These are phyloP conservation scores for Zychaea mexicana DNA, from an alignment of 371 early-diverging fungal genomes.

Conservation along the genomic window DNA sequence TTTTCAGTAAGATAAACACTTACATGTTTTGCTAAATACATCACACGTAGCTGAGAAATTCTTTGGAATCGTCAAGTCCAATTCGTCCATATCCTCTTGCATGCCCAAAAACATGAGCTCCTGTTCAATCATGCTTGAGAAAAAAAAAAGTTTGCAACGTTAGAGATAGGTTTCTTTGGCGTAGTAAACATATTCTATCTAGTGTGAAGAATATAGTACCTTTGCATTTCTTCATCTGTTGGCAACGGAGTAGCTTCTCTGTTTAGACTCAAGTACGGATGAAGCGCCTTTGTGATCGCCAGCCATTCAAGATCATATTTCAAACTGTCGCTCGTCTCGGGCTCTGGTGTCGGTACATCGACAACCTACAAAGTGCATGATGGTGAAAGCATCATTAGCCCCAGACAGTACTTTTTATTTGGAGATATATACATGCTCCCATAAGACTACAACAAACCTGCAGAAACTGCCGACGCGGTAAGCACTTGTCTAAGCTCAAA, in stretches of 20 bases:
- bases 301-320: constrained; percentile 87
- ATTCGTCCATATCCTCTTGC: constrained; percentile 23
- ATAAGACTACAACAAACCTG: constrained; percentile 44
- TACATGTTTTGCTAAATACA: not conserved
- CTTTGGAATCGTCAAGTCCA: constrained; percentile 61
- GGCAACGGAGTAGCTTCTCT: constrained; percentile 49
- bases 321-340: constrained; percentile 35
- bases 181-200: not conserved
- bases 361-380: constrained; percentile 43
- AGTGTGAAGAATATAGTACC: constrained; percentile 24
- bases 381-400: no score
- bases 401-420: no score
- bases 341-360: constrained; percentile 53
- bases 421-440: not conserved
- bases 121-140: constrained; percentile 23
- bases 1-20: not conserved
- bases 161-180: no score
- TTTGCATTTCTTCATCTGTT: constrained; percentile 35
- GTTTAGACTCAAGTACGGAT: constrained; percentile 49
- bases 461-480: constrained; percentile 60
- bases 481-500: constrained; percentile 71
- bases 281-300: constrained; percentile 69
- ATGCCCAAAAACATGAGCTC: constrained; percentile 25
- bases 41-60: constrained; percentile 59
- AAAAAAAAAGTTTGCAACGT: no score